phyloP scores from a whole-genome alignment of 768 basidiomycete genomes.

The Hydnum rufescens region DNA sequence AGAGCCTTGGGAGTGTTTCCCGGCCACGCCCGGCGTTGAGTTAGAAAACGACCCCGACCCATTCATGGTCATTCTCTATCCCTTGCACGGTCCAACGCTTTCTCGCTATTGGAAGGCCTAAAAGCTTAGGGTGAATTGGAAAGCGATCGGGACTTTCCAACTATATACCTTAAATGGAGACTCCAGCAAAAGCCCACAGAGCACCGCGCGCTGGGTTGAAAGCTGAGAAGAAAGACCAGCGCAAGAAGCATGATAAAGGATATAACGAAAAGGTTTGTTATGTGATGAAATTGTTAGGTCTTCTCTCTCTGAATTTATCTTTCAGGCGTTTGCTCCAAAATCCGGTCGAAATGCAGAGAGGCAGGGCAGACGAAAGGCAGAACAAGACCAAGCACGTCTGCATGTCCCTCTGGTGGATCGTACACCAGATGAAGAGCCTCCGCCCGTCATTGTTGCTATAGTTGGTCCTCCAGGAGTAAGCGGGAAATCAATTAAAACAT shows the following conservation, averaged over 20 bases:
- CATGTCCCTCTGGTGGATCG: conserved; percentile 94
- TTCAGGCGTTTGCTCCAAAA: conserved; percentile 73
- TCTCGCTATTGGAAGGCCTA: too few species aligned
- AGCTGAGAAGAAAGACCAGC: conserved; percentile 59
- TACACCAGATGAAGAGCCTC: conserved; percentile 78
- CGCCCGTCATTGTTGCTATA: conserved; percentile 84
- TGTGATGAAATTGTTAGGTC: neutral
- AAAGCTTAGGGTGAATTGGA: too few species aligned
- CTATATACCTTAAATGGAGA: too few species aligned
- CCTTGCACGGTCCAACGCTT: too few species aligned
- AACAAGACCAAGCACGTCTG: conserved; percentile 81
- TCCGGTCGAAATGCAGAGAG: conserved; percentile 78
- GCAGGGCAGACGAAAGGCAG: conserved; percentile 77
- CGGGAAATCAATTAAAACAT: neutral
- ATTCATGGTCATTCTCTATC: too few species aligned
- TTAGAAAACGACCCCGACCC: too few species aligned
- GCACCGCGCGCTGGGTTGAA: conserved; percentile 51
- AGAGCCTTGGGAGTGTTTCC: too few species aligned
- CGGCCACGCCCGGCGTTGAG: too few species aligned
- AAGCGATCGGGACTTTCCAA: too few species aligned
- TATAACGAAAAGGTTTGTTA: conserved; percentile 74
- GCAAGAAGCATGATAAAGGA: conserved; percentile 47
- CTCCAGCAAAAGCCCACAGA: conserved; percentile 63
- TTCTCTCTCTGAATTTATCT: neutral
- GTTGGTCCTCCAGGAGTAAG: conserved; percentile 82